Percentiles rank a stretch among this genome's conserved stretches.
These are phyloP conservation scores for Striga asiatica DNA, from an alignment of 257 asterid genomes.

Conservation along the genomic window DNA sequence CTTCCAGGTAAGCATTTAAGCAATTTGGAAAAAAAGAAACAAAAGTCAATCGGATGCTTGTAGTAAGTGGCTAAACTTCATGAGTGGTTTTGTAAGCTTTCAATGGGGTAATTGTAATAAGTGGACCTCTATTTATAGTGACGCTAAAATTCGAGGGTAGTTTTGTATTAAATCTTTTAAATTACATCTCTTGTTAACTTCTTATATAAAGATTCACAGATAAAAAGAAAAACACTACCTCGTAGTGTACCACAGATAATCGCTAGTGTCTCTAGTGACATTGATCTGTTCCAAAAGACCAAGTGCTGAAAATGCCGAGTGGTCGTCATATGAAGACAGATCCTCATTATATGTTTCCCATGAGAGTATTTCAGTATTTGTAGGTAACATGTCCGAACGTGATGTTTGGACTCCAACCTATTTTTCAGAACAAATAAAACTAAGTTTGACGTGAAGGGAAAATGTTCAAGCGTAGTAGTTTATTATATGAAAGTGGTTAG, in stretches of 20 bases:
- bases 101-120: not conserved
- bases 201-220: not conserved
- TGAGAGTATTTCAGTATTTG: slow-evolving; percentile 39
- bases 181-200: no score
- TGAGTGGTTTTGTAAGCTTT: no score
- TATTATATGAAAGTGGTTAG: not conserved
- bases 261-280: slow-evolving; percentile 81
- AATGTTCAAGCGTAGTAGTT: not conserved
- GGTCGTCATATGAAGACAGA: slow-evolving; percentile 53
- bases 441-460: not conserved
- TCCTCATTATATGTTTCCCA: slow-evolving; percentile 95
- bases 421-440: not conserved
- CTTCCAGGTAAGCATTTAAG: no score
- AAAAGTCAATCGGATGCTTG: no score
- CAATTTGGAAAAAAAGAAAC: no score
- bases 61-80: no score
- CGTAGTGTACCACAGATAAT: slow-evolving; percentile 83
- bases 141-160: no score
- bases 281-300: slow-evolving; percentile 92
- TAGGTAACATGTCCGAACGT: slow-evolving; percentile 61
- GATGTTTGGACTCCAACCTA: slow-evolving; percentile 92
- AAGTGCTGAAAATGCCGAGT: slow-evolving; percentile 51
- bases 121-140: not conserved
- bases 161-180: no score
- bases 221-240: no score